Evolutionary conservation across 208 protist species (phyloP).

Genomic region (Histomonas meleagridis): DNA sequence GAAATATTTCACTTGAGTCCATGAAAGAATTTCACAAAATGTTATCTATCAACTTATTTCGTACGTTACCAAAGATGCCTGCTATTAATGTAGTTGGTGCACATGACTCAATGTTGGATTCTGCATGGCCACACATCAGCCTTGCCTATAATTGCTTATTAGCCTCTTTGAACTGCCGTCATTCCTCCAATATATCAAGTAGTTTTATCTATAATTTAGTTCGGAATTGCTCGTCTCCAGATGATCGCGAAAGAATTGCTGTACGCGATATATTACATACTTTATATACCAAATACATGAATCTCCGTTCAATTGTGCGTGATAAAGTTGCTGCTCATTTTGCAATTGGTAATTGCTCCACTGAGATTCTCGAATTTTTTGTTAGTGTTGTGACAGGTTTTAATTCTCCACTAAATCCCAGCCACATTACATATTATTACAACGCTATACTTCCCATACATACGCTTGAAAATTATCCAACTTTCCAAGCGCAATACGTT

Average conservation of each 20-base stretch:
- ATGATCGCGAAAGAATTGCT: constrained; percentile 10
- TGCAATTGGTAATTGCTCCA: background rate
- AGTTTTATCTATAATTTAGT: background rate
- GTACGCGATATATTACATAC: background rate
- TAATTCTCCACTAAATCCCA: background rate
- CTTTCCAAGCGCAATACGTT: background rate
- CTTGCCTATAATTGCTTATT: background rate
- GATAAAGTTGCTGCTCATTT: background rate
- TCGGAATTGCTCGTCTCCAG: background rate
- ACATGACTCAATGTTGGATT: background rate
- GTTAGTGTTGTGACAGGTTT: background rate
- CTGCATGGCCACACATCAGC: background rate
- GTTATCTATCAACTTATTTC: constrained; percentile 18
- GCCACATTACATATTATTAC: background rate
- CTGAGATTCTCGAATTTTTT: constrained; percentile 19
- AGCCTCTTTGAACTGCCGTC: background rate
- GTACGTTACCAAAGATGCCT: background rate
- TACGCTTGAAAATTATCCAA: background rate
- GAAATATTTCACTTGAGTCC: background rate
- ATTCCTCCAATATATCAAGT: background rate
- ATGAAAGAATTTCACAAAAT: constrained; percentile 21
- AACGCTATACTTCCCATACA: background rate
- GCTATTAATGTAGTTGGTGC: background rate
- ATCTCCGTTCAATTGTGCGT: background rate
- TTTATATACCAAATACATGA: constrained; percentile 24